Evolutionary conservation across 495 filamentous ascomycete species (phyloP).

Genomic region (Daldinia bambusicola): DNA sequence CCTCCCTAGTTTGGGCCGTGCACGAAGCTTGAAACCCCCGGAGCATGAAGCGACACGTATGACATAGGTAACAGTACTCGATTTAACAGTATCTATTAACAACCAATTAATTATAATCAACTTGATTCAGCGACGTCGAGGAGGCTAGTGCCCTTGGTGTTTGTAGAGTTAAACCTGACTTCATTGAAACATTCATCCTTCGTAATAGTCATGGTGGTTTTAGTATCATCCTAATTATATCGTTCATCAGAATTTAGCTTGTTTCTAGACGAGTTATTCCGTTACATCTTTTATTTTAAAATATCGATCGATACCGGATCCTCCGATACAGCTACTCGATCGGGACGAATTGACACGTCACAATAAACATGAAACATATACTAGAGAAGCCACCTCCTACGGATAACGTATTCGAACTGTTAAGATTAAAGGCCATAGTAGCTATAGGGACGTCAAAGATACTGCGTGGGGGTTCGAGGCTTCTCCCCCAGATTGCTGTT

Average conservation of each 20-base stretch:
- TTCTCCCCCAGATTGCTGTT: constrained; percentile 40
- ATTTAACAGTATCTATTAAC: background rate
- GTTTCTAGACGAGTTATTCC: background rate
- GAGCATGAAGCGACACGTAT: background rate
- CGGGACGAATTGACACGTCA: background rate
- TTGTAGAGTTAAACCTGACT: background rate
- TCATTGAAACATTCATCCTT: background rate
- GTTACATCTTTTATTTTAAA: background rate
- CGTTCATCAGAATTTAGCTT: background rate
- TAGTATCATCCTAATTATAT: background rate
- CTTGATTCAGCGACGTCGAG: background rate
- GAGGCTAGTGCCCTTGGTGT: background rate
- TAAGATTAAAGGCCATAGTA: constrained; percentile 18
- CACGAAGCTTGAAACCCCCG: background rate
- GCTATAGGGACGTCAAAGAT: constrained; percentile 26
- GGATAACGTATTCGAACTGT: constrained; percentile 16
- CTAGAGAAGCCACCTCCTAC: constrained; percentile 13
- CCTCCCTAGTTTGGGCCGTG: background rate
- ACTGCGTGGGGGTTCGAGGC: constrained; percentile 42
- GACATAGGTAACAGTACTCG: background rate
- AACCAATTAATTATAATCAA: background rate
- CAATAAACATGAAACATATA: constrained; percentile 15
- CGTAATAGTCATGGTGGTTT: background rate
- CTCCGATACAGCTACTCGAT: background rate
- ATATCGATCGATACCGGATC: background rate